These are phyloP conservation scores for Aegilops bicornis DNA, from an alignment of 176 grass and related monocot genomes.

Conservation along the genomic window DNA sequence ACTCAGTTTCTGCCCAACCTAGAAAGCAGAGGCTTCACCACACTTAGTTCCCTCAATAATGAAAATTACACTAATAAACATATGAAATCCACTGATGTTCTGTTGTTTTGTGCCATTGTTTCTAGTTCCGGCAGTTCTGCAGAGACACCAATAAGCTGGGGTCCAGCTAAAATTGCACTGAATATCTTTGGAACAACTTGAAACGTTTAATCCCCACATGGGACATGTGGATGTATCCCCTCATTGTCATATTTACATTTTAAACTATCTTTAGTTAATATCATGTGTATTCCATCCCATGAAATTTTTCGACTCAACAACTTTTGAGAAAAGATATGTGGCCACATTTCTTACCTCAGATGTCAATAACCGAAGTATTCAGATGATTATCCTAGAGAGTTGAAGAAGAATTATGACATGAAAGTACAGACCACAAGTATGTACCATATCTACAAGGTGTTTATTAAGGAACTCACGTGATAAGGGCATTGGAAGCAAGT, in stretches of 20 bases:
- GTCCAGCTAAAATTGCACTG: background rate
- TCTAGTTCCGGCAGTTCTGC: background rate
- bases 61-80: background rate
- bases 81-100: background rate
- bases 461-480: conserved; percentile 72
- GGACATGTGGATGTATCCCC: background rate
- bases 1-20: background rate
- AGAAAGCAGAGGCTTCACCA: background rate
- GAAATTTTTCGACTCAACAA: background rate
- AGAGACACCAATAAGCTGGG: background rate
- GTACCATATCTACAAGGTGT: background rate
- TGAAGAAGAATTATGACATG: background rate
- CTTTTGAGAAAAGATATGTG: background rate
- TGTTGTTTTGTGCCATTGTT: background rate
- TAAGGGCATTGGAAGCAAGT: conserved; percentile 93
- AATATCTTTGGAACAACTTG: background rate
- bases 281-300: background rate
- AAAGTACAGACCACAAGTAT: background rate
- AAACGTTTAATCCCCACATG: background rate
- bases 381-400: background rate
- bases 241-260: background rate
- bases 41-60: background rate
- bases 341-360: background rate
- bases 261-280: background rate
- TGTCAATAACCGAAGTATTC: background rate